phyloP scores from a whole-genome alignment of 2,329 filamentous ascomycete genomes.

The Volutella citrinella region DNA sequence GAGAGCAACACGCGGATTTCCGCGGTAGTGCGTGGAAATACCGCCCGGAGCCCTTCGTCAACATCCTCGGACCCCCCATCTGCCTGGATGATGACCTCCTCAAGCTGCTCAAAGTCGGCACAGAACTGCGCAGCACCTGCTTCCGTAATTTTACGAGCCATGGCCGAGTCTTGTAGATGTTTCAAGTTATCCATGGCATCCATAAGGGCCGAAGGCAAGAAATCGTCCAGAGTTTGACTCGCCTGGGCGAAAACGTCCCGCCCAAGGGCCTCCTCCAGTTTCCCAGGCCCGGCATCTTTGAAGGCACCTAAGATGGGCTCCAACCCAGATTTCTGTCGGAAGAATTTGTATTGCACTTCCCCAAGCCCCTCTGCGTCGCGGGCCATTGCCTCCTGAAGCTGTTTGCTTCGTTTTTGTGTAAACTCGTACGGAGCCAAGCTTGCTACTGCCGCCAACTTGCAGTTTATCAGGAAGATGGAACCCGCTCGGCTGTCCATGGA shows the following conservation, averaged over 20 bases:
- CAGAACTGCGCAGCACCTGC: constrained; percentile 83
- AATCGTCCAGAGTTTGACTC: constrained; percentile 80
- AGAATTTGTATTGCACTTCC: constrained; percentile 67
- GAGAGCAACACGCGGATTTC: constrained; percentile 60
- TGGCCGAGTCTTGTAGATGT: constrained; percentile 65
- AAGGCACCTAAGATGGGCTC: constrained; percentile 60
- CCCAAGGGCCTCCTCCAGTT: constrained; percentile 43
- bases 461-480: constrained; percentile 73
- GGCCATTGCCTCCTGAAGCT: constrained; percentile 56
- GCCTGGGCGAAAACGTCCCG: constrained; percentile 56
- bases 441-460: constrained; percentile 55
- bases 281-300: constrained; percentile 29
- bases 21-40: constrained; percentile 58
- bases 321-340: constrained; percentile 74
- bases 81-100: constrained; percentile 47
- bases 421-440: constrained; percentile 62
- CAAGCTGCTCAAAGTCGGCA: constrained; percentile 69
- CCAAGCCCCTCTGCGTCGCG: constrained; percentile 56
- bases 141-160: constrained; percentile 76
- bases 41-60: constrained; percentile 25
- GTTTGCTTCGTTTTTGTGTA: constrained; percentile 50
- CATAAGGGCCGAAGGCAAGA: constrained; percentile 88
- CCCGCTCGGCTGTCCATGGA: constrained; percentile 56
- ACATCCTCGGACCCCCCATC: constrained; percentile 33
- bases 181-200: constrained; percentile 83